Base-by-base conservation (phyloP, 2,329 filamentous ascomycete species). In the Paracorniculantispora psalliotae region DNA sequence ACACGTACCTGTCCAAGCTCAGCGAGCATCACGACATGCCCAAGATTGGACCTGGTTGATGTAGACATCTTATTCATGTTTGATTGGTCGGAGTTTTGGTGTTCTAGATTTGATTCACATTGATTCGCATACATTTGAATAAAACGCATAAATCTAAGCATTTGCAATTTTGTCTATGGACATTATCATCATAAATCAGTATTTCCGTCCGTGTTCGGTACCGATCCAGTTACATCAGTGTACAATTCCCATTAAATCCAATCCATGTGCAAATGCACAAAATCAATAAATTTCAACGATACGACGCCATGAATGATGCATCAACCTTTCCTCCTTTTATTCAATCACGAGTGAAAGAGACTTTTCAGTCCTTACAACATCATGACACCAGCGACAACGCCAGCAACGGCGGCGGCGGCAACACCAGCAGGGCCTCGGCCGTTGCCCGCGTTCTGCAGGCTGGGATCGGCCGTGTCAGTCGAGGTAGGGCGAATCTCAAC, bases 21-120 rank as follows among this genome's bases (percentile, higher is more conserved):
- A 96, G 91, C 75, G 94, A 99, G 75, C 94, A 99, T 76, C 93
- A 99, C 74, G 94, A 99, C 72, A 99, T 99, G 92, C 83, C 83
- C 66, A 85, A 85, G 76, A 86, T 86, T 59, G 83, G 83, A 12
- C 83, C 83, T 0, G 83, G 83, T 41, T 86, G 75, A 72, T n/a
- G n/a, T n/a, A n/a, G n/a, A n/a, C n/a, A n/a, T n/a, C n/a, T n/a
- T n/a, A n/a, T n/a, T n/a, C n/a, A n/a, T n/a, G n/a, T n/a, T n/a
- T n/a, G n/a, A n/a, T n/a, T n/a, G n/a, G n/a, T n/a, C n/a, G n/a
- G n/a, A n/a, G n/a, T n/a, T n/a, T n/a, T n/a, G n/a, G n/a, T n/a
- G n/a, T n/a, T n/a, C n/a, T n/a, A n/a, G n/a, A n/a, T n/a, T n/a
- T n/a, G 3, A 44, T 19, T 44, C 41, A 44, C 4, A 9, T 15